Evolutionary conservation across 768 basidiomycete genomes (phyloP).

Genomic region (Amanita pallidorosea): DNA sequence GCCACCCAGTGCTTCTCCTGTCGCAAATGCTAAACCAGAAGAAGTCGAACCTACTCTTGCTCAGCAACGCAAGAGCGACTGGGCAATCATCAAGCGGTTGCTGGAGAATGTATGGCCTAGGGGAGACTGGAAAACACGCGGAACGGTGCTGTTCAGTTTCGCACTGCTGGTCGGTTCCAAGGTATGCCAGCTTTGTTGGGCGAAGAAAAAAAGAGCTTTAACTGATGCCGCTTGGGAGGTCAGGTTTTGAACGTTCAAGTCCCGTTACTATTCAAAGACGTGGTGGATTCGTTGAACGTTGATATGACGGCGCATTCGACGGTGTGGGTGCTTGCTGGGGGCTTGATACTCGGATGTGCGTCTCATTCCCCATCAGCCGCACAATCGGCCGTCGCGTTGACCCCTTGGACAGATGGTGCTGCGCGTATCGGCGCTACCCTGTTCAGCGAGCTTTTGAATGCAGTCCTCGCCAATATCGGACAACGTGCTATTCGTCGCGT

Average conservation of each 20-base stretch:
- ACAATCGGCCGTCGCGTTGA: not conserved
- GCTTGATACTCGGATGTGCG: constrained; percentile 82
- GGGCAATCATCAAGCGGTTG: constrained; percentile 77
- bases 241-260: constrained; percentile 96
- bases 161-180: constrained; percentile 76
- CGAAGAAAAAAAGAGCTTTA: not conserved
- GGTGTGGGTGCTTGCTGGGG: constrained; percentile 88
- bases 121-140: constrained; percentile 71
- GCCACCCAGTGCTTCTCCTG: not conserved
- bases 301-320: constrained; percentile 64
- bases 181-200: constrained; percentile 31
- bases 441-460: constrained; percentile 88
- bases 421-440: constrained; percentile 86
- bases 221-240: not conserved
- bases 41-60: constrained; percentile 20
- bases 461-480: constrained; percentile 92
- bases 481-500: constrained; percentile 92
- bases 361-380: not conserved
- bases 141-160: constrained; percentile 76
- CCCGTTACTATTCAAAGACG: constrained; percentile 87
- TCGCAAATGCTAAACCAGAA: not conserved
- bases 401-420: constrained; percentile 59
- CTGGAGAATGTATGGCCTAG: constrained; percentile 89
- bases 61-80: constrained; percentile 67
- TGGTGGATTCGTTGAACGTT: constrained; percentile 86